A percentile compares a stretch with the other conserved stretches of the same genome.
Evolutionary conservation across 1,284 basidiomycete genomes (phyloP).

Genomic region (Ustilago curta): DNA sequence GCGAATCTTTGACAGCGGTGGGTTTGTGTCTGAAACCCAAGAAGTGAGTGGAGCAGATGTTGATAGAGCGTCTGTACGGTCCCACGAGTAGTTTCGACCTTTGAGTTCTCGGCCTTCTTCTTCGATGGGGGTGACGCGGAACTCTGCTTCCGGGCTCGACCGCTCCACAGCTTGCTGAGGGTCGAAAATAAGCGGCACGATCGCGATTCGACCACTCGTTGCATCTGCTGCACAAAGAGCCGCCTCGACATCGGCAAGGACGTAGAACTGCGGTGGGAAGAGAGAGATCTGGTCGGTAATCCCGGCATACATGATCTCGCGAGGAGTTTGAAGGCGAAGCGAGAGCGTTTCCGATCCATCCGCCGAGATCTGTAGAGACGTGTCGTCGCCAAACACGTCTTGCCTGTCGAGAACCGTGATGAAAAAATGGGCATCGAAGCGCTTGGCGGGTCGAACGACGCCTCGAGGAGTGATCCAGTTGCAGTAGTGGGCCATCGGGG

Average conservation of each 20-base stretch:
- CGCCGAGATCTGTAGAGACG: conserved; percentile 46
- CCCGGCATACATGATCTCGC: conserved; percentile 50
- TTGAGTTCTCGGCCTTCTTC: conserved; percentile 52
- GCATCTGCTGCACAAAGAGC: conserved; percentile 20
- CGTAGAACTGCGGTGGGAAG: conserved; percentile 65
- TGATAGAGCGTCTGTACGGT: conserved; percentile 29
- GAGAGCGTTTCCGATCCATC: conserved; percentile 60
- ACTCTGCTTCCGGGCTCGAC: conserved; percentile 37
- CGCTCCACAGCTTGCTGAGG: conserved; percentile 18
- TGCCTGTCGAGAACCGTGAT: conserved; percentile 55
- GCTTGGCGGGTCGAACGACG: conserved; percentile 60
- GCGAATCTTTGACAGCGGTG: conserved; percentile 36
- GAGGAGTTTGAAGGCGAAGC: conserved; percentile 47
- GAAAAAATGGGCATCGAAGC: conserved; percentile 66
- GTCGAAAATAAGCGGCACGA: conserved; percentile 55
- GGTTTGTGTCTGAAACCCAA: conserved; percentile 43
- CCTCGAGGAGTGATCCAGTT: conserved; percentile 64
- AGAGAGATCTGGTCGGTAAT: conserved; percentile 57
- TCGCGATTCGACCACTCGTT: conserved; percentile 6
- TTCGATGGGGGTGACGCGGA: conserved; percentile 52
- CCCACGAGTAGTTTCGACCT: conserved; percentile 56
- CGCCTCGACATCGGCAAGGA: conserved; percentile 56
- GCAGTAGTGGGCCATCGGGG: conserved; percentile 55
- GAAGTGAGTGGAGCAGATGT: conserved; percentile 20
- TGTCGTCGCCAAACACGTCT: conserved; percentile 46